These are phyloP conservation scores for Geotrichum aggregatum DNA, from an alignment of 1,139 yeast genomes.

Conservation along the genomic window DNA sequence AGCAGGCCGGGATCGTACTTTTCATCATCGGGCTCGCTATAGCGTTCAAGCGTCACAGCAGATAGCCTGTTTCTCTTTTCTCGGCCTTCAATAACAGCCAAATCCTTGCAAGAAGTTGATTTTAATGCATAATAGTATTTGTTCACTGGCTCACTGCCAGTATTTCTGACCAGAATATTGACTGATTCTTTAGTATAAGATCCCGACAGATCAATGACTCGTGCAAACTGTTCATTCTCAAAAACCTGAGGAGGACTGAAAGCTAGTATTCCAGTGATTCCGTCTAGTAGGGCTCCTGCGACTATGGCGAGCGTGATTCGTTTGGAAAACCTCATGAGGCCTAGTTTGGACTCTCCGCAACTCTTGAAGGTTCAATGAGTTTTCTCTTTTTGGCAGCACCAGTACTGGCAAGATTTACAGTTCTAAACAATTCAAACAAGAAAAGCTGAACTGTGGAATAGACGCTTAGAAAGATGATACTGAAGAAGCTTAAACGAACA, in stretches of 20 bases:
- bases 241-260: slow-evolving; percentile 25
- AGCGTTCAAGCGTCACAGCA: slow-evolving; percentile 22
- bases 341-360: too few relatives aligned
- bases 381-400: too few relatives aligned
- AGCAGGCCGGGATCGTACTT: slow-evolving; percentile 18
- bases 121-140: slow-evolving; percentile 56
- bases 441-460: too few relatives aligned
- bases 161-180: slow-evolving; percentile 55
- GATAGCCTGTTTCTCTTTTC: slow-evolving; percentile 22
- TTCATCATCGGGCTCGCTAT: slow-evolving; percentile 22
- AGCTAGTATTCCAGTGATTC: slow-evolving; percentile 1
- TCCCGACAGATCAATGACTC: slow-evolving; percentile 56
- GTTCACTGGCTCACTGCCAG: slow-evolving; percentile 50
- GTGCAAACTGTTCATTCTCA: slow-evolving; percentile 34
- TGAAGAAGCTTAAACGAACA: too few relatives aligned
- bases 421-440: too few relatives aligned
- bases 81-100: slow-evolving; percentile 46
- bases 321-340: not conserved
- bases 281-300: not conserved
- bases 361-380: too few relatives aligned
- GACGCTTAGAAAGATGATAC: too few relatives aligned
- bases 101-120: slow-evolving; percentile 42
- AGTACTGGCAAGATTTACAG: too few relatives aligned
- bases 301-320: not conserved
- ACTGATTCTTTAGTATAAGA: slow-evolving; percentile 67